phyloP scores from a whole-genome alignment of 1,284 basidiomycete genomes.

The Sporisorium reilianum region DNA sequence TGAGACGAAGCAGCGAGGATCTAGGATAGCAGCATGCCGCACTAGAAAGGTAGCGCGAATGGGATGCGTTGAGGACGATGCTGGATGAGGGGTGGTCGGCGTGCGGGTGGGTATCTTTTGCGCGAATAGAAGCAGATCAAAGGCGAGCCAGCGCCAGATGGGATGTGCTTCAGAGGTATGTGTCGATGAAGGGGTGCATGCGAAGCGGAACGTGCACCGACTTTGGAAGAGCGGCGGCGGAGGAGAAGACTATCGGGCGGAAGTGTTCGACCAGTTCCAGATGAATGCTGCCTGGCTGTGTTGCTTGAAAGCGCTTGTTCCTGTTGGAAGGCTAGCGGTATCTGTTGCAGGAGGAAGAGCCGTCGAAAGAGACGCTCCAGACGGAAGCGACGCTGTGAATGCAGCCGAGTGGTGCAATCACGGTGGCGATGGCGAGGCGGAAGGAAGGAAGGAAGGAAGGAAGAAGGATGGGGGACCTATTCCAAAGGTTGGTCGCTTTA shows the following conservation, averaged over 20 bases:
- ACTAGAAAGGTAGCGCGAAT: conserved; percentile 5
- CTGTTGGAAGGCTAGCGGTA: background rate
- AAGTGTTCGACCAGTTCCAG: background rate
- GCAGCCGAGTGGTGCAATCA: conserved; percentile 6
- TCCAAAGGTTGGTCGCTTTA: conserved; percentile 20
- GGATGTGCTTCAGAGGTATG: conserved; percentile 17
- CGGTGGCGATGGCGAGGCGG: background rate
- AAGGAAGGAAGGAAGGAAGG: too few species aligned
- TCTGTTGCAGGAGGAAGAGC: background rate
- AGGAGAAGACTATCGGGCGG: background rate
- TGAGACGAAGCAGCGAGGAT: conserved; percentile 15
- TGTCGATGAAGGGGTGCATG: conserved; percentile 19
- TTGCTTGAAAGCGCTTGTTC: background rate
- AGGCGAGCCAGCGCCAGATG: conserved; percentile 35
- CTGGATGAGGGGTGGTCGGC: conserved; percentile 3
- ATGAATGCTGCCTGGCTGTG: background rate
- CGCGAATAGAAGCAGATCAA: background rate
- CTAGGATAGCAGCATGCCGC: conserved; percentile 22
- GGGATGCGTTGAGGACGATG: conserved; percentile 2
- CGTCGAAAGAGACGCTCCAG: background rate
- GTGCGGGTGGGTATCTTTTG: background rate
- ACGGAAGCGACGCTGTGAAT: background rate
- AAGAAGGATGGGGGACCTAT: conserved; percentile 26
- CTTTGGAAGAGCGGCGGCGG: background rate
- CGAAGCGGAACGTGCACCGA: conserved; percentile 6